Evolutionary conservation across 179 eudicot genomes (phyloP), one percentile per base, ranked within the genome.

Genomic region (Beta macrorhiza): DNA sequence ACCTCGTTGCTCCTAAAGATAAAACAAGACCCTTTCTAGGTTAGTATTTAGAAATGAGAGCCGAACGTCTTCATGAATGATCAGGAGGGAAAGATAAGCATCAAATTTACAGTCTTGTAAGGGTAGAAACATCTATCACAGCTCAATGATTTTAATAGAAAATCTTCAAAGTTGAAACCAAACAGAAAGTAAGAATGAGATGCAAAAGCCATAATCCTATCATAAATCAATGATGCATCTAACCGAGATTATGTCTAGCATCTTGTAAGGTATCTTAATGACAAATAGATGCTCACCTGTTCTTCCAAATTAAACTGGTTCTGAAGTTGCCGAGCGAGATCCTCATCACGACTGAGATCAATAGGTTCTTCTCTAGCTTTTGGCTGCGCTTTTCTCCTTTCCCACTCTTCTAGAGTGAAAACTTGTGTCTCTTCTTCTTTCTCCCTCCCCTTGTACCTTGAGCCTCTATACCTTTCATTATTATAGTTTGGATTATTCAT

Each of bases 341-440:
- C 91, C 87, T 93, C 96, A 78, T 94, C 98, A 82, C 73, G 90
- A 79, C 83, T 87, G 80, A 86, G 83, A 80, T 82, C 80, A 14
- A 84, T 65, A 80, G 79, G 79, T 56, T 82, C 86, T 59, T 78
- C 87, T 51, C 85, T 82, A 73, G 75, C 68, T 17, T 71, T 74
- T 64, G 49, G 80, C 42, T 89, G 91, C 49, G 89, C 82, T 87
- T 89, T 93, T 86, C 89, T 90, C 84, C 87, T 91, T 84, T 94
- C 97, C 93, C 93, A 94, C 75, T 94, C 98, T 14, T 94, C 98
- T 9, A 94, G 86, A 71, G 98, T 94, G 75, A 93, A 83, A 58
- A 93, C 90, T 51, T 83, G 87, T 49, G 85, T 81, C 53, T 91
- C 98, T 14, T 88, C 89, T 82, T 91, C 89, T 68, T 45, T 82